Evolutionary conservation across 257 asterid genomes (phyloP).

Genomic region (Nicotiana undulata): DNA sequence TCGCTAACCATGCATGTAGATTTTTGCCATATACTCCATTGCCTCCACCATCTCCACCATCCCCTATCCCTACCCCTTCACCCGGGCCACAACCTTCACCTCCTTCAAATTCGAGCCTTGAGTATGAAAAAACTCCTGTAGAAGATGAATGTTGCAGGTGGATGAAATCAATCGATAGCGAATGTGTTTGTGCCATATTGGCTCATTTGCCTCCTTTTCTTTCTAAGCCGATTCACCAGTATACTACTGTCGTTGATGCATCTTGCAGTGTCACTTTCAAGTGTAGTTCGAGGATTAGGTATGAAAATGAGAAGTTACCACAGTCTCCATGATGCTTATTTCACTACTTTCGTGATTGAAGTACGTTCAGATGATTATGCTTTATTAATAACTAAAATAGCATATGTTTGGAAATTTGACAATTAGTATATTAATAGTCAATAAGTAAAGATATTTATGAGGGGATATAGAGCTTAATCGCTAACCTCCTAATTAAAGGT

Average conservation of each 20-base stretch:
- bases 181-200: slow-evolving; percentile 58
- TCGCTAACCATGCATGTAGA: slow-evolving; percentile 58
- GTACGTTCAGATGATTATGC: not conserved
- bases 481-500: not conserved
- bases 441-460: not conserved
- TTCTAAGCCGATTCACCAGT: slow-evolving; percentile 48
- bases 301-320: not conserved
- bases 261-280: slow-evolving; percentile 42
- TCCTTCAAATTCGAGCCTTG: not conserved
- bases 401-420: not conserved
- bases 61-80: slow-evolving; percentile 6
- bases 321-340: not conserved
- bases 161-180: slow-evolving; percentile 41
- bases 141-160: slow-evolving; percentile 64
- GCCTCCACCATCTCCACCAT: slow-evolving; percentile 22
- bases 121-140: slow-evolving; percentile 5
- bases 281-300: slow-evolving; percentile 32
- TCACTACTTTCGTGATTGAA: not conserved
- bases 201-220: slow-evolving; percentile 57
- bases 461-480: not conserved
- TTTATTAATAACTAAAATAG: not conserved
- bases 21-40: slow-evolving; percentile 32
- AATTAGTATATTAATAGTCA: not conserved
- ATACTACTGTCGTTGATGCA: slow-evolving; percentile 37
- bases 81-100: slow-evolving; percentile 25